Evolutionary conservation across 441 rosid species (phyloP).

Genomic region (Dalechampia spathulata): DNA sequence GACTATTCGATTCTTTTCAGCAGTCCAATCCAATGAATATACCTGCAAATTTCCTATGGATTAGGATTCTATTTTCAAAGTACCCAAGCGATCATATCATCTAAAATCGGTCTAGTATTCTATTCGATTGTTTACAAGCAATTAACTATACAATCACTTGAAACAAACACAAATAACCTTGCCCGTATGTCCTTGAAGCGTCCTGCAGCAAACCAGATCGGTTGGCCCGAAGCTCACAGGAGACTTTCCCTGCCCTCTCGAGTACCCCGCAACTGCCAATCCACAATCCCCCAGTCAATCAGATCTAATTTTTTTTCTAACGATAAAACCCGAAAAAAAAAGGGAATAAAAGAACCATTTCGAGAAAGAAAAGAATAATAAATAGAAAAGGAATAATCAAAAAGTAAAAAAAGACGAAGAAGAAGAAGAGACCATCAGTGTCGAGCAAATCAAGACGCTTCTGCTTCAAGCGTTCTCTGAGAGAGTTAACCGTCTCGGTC

Average conservation of each 20-base stretch:
- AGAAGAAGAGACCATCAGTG: slow-evolving; percentile 47
- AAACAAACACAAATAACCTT: slow-evolving; percentile 41
- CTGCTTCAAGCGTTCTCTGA: slow-evolving; percentile 69
- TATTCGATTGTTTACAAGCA: too few relatives aligned
- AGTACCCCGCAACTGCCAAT: slow-evolving; percentile 60
- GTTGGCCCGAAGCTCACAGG: slow-evolving; percentile 73
- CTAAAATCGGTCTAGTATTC: too few relatives aligned
- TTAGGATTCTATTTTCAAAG: slow-evolving; percentile 11
- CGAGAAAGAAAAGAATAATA: too few relatives aligned
- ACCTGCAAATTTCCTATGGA: slow-evolving; percentile 42
- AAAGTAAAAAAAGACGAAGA: too few relatives aligned
- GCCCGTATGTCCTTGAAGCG: slow-evolving; percentile 96
- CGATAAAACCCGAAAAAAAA: too few relatives aligned
- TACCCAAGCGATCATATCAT: too few relatives aligned
- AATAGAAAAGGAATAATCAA: too few relatives aligned
- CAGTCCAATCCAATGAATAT: slow-evolving; percentile 88
- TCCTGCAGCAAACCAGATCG: slow-evolving; percentile 95
- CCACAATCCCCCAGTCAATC: slow-evolving; percentile 3
- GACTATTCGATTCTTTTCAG: slow-evolving; percentile 77
- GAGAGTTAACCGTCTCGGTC: slow-evolving; percentile 56
- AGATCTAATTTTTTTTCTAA: slow-evolving; percentile 5
- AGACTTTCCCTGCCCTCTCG: slow-evolving; percentile 53
- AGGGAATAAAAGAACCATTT: too few relatives aligned
- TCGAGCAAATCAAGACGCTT: slow-evolving; percentile 72
- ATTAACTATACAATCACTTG: too few relatives aligned